These are phyloP conservation scores for Quercus glauca DNA, from an alignment of 306 rosid species.

Conservation along the genomic window DNA sequence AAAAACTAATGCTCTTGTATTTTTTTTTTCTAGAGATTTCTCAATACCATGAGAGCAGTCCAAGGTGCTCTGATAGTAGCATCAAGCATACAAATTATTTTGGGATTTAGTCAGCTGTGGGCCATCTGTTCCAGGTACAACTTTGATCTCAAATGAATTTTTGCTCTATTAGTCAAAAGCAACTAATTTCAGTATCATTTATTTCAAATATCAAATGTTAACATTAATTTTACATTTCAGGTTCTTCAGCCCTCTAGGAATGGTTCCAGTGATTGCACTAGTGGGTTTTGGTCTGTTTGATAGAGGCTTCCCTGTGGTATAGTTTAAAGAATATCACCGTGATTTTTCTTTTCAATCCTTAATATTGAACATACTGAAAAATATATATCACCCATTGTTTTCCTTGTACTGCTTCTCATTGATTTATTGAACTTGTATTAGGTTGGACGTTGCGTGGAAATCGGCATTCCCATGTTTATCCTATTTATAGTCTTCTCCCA, in stretches of 20 bases:
- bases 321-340: not conserved
- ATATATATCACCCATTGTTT: not conserved
- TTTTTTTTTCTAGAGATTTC: constrained; percentile 63
- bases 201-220: not conserved
- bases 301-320: constrained; percentile 98
- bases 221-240: constrained; percentile 33
- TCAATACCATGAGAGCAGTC: constrained; percentile 87
- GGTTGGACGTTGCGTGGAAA: constrained; percentile 97
- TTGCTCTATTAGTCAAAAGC: not conserved
- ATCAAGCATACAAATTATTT: constrained; percentile 87
- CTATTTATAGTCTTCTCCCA: constrained; percentile 80
- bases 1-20: constrained; percentile 8
- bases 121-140: constrained; percentile 92
- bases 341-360: not conserved
- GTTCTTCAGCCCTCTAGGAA: constrained; percentile 99
- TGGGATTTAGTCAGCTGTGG: constrained; percentile 97
- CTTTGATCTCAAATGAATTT: not conserved
- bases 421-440: constrained; percentile 29
- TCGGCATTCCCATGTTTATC: constrained; percentile 92
- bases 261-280: constrained; percentile 96
- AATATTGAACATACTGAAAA: not conserved
- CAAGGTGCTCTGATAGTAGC: constrained; percentile 93
- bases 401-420: not conserved
- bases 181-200: not conserved
- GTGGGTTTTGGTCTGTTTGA: constrained; percentile 95